These are phyloP conservation scores for Phoenix roebelenii DNA, from an alignment of 176 grass and related monocot species.

Conservation along the genomic window DNA sequence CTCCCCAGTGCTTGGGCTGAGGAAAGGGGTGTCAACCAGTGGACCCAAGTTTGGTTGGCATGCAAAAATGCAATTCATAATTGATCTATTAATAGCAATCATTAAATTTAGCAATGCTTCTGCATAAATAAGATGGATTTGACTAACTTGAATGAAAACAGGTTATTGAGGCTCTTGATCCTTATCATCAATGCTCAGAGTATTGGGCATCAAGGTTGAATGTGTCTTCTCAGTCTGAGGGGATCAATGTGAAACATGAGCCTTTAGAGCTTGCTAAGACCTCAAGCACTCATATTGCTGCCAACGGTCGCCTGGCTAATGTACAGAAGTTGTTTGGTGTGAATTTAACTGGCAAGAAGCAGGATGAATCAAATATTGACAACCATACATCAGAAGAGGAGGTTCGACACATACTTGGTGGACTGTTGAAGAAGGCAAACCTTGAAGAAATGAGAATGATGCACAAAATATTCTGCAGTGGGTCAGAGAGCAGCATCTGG, in stretches of 20 bases:
- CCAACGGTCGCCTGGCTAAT: background rate
- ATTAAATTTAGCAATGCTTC: no score
- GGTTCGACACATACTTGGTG: slow-evolving; percentile 18
- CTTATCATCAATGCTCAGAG: slow-evolving; percentile 36
- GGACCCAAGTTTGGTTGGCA: no score
- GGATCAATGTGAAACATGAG: slow-evolving; percentile 9
- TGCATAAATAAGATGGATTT: no score
- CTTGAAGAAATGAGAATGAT: slow-evolving; percentile 36
- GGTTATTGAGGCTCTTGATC: slow-evolving; percentile 68
- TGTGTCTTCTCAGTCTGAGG: background rate
- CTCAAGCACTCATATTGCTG: background rate
- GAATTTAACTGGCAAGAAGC: background rate
- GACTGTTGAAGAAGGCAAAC: slow-evolving; percentile 40
- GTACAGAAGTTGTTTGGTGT: background rate
- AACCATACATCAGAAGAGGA: slow-evolving; percentile 31
- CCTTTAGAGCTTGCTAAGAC: slow-evolving; percentile 2
- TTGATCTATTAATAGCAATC: no score
- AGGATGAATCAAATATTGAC: background rate
- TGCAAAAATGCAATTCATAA: no score
- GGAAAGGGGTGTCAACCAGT: no score
- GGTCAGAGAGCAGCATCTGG: slow-evolving; percentile 29
- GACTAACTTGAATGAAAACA: slow-evolving; percentile 20
- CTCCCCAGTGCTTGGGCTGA: no score
- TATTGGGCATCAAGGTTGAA: slow-evolving; percentile 58
- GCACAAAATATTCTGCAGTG: slow-evolving; percentile 31